Evolutionary conservation across 495 filamentous ascomycete species (phyloP).

Genomic region (Podospora australis): DNA sequence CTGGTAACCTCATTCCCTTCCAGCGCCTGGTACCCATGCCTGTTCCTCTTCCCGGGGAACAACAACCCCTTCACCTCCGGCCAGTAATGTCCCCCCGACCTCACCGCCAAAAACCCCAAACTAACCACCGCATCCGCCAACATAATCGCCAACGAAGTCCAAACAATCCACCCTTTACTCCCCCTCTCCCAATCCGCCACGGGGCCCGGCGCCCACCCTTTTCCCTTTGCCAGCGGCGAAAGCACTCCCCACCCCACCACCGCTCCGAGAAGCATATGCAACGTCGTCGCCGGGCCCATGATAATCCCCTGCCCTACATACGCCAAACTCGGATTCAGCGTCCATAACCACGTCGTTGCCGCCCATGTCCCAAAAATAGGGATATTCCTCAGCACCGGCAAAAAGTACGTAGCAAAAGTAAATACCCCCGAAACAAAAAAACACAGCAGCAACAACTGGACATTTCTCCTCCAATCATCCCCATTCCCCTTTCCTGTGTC

Average conservation of each 20-base stretch:
- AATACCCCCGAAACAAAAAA: conserved; percentile 50
- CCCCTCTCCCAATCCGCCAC: conserved; percentile 84
- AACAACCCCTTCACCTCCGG: conserved; percentile 4
- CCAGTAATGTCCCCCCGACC: conserved; percentile 20
- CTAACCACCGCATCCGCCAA: conserved; percentile 86
- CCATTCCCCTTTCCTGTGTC: conserved; percentile 16
- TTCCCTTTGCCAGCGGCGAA: conserved; percentile 76
- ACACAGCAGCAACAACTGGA: conserved; percentile 45
- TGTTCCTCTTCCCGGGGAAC: neutral
- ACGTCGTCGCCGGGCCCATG: conserved; percentile 89
- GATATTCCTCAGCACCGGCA: conserved; percentile 75
- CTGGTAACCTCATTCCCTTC: no score
- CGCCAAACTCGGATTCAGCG: conserved; percentile 87
- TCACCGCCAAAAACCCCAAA: conserved; percentile 69
- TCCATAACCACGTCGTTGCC: conserved; percentile 86
- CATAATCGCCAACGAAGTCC: conserved; percentile 94
- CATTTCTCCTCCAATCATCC: conserved; percentile 47
- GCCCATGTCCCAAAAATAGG: conserved; percentile 74
- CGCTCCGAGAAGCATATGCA: conserved; percentile 93
- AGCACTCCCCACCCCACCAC: conserved; percentile 86
- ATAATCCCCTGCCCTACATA: conserved; percentile 83
- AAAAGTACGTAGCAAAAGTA: conserved; percentile 86
- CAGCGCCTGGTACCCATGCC: neutral
- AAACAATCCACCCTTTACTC: conserved; percentile 97
- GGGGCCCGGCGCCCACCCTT: conserved; percentile 82